Evolutionary conservation across 768 basidiomycete species (phyloP), one percentile per base, ranked within the genome.

Genomic region (Dictyophora rubrovolvata): DNA sequence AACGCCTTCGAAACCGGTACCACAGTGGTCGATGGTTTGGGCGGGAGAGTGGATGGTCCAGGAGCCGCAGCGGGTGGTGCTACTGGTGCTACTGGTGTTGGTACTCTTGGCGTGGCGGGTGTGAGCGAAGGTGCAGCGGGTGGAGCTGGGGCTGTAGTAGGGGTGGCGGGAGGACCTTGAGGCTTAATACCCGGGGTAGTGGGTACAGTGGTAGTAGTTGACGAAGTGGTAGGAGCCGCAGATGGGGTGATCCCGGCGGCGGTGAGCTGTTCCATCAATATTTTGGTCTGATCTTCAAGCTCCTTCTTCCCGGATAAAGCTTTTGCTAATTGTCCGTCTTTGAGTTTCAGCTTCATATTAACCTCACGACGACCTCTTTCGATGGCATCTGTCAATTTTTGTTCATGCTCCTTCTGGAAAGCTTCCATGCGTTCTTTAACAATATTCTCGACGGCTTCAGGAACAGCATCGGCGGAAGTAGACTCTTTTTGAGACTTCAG

Each of bases 351-450:
- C 71, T 85, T 86, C 21, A 81, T 74, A 1, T 65, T 72, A 54
- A 78, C 74, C 62, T 90, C 88, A 73, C 79, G 73, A 51, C 87
- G 75, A 1, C 88, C 88, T 2, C 80, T 73, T 53, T 90, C 88
- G 35, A 88, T 79, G 54, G 86, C 85, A 21, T 79, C 74, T 6
- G 74, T 72, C 4, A 77, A 60, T 21, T 76, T 72, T 62, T 76
- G 73, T 53, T 82, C 75, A 60, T 79, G 75, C 48, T 79, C 77
- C 1, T 70, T 71, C 49, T 83, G 70, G 4, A 79, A 80, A 11
- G 74, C 73, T 1, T 73, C 74, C 42, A 85, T 71, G 22, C 79
- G 77, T 23, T 78, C 77, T 55, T 80, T 73, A 10, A 77, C 74
- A 33, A 75, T 73, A 1, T 71, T 67, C 20, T 71, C 69, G 1